Conservation (phyloP, 345 rosid species). For the Geranium rotundifolium region DNA sequence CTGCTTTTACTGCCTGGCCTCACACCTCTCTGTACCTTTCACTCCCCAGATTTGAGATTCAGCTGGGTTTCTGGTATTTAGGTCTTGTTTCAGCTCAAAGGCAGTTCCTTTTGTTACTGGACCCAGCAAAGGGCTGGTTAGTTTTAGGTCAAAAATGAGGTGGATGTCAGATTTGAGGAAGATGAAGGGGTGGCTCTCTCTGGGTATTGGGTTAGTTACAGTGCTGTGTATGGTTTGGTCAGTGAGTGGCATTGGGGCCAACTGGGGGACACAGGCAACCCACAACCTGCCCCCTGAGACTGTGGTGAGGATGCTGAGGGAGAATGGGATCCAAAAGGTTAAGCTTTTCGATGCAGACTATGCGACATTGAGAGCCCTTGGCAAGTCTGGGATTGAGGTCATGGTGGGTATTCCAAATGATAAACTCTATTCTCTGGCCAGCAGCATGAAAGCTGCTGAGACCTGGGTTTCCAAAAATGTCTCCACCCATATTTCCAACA, state of each 20-base stretch:
- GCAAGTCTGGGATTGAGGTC: constrained; percentile 52
- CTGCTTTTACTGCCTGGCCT: background rate
- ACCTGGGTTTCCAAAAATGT: constrained; percentile 64
- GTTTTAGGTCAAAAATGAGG: background rate
- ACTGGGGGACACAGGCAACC: constrained; percentile 70
- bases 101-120: background rate
- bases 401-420: constrained; percentile 84
- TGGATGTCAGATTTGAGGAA: background rate
- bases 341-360: constrained; percentile 73
- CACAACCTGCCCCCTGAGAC: constrained; percentile 45
- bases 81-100: background rate
- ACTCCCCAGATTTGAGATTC: background rate
- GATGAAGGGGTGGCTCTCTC: background rate
- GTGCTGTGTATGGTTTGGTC: background rate
- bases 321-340: constrained; percentile 51
- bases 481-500: constrained; percentile 46
- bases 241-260: constrained; percentile 38
- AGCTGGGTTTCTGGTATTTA: background rate
- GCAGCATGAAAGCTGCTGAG: constrained; percentile 43
- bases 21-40: background rate
- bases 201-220: background rate
- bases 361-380: constrained; percentile 29
- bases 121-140: background rate
- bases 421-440: constrained; percentile 41
- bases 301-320: constrained; percentile 44